phyloP scores from a whole-genome alignment of 495 filamentous ascomycete species.

The Immersiella caudata region DNA sequence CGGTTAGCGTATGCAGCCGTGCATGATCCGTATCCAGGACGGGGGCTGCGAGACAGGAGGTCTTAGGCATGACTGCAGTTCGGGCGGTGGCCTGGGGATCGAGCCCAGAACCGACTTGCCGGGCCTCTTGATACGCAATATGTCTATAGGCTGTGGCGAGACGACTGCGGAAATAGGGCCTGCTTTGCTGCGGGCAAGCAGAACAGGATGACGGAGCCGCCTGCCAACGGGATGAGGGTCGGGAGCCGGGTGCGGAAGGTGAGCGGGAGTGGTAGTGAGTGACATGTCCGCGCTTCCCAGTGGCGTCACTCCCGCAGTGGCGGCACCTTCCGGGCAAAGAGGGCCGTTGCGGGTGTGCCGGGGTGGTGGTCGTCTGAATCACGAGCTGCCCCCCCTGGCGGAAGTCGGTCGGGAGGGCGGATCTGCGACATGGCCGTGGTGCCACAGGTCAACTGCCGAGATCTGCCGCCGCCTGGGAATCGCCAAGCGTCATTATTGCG shows the following conservation, averaged over 20 bases:
- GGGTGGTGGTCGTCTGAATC: background rate
- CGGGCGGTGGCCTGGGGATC: background rate
- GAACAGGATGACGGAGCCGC: background rate
- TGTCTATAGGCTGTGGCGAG: background rate
- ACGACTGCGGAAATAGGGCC: background rate
- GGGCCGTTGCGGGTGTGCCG: background rate
- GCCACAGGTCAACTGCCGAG: slow-evolving; percentile 29
- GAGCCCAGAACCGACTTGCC: slow-evolving; percentile 11
- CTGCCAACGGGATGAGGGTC: background rate
- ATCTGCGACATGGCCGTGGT: slow-evolving; percentile 25
- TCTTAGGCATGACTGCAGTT: slow-evolving; percentile 14
- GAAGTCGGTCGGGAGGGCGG: background rate
- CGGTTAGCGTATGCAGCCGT: slow-evolving; percentile 9
- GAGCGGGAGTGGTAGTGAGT: background rate
- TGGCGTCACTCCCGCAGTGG: background rate
- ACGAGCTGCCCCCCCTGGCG: background rate
- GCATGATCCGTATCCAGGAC: slow-evolving; percentile 1
- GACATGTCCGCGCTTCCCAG: background rate
- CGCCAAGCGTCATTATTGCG: background rate
- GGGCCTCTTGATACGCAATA: slow-evolving; percentile 10
- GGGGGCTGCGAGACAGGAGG: slow-evolving; percentile 9
- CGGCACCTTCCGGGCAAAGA: background rate
- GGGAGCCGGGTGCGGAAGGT: background rate
- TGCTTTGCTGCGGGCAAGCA: background rate
- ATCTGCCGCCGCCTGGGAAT: slow-evolving; percentile 18